phyloP scores from a whole-genome alignment of 2,329 filamentous ascomycete genomes.

The Colletotrichum abscissum region DNA sequence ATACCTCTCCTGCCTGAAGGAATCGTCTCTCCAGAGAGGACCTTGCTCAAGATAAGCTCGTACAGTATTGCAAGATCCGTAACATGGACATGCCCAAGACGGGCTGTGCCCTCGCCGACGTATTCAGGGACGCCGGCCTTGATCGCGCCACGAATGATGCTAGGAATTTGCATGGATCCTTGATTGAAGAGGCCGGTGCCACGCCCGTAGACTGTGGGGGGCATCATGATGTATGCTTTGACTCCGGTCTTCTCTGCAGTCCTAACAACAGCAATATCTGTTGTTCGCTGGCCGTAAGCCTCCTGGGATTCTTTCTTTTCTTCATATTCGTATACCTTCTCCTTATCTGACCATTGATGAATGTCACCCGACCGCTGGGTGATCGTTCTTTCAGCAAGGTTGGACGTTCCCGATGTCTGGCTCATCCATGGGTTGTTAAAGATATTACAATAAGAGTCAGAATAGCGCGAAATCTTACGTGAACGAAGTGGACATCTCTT shows the following conservation, averaged over 20 bases:
- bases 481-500: constrained; percentile 50
- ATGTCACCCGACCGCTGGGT: constrained; percentile 41
- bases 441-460: no score
- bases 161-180: constrained; percentile 51
- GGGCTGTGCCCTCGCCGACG: constrained; percentile 49
- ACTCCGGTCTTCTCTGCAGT: constrained; percentile 51
- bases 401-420: constrained; percentile 55
- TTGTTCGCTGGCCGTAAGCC: constrained; percentile 54
- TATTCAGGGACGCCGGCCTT: constrained; percentile 36
- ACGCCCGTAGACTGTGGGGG: constrained; percentile 58
- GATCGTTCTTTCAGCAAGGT: constrained; percentile 54
- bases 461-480: constrained; percentile 40
- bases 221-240: constrained; percentile 57
- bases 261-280: constrained; percentile 55
- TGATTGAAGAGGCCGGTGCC: constrained; percentile 55
- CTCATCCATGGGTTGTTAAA: neutral
- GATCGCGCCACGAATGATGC: constrained; percentile 44
- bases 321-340: constrained; percentile 56
- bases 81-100: constrained; percentile 58
- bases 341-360: constrained; percentile 53
- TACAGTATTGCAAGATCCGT: constrained; percentile 55
- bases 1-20: constrained; percentile 51
- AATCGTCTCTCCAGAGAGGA: constrained; percentile 45
- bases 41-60: constrained; percentile 47
- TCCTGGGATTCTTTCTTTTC: constrained; percentile 48